phyloP scores from a whole-genome alignment of 768 basidiomycete species.

The Cyclocybe aegerita region DNA sequence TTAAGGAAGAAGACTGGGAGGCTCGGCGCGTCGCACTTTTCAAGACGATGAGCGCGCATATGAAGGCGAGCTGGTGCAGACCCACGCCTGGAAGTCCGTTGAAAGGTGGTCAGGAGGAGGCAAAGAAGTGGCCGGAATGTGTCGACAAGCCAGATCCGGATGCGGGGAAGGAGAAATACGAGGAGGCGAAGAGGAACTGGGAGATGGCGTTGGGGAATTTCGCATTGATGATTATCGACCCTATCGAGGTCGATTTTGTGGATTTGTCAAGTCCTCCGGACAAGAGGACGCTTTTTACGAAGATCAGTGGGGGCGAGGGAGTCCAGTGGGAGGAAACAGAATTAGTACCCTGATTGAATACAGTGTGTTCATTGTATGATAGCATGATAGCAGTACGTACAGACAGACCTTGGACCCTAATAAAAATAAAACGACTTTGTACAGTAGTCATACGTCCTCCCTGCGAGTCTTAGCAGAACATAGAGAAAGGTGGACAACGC shows the following conservation, averaged over 20 bases:
- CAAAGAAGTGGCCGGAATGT: slow-evolving; percentile 58
- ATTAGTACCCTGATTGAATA: slow-evolving; percentile 63
- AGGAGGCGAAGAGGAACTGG: slow-evolving; percentile 45
- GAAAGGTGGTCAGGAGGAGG: slow-evolving; percentile 51
- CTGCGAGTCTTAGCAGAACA: too few relatives aligned
- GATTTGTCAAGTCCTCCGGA: slow-evolving; percentile 61
- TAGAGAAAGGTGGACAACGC: too few relatives aligned
- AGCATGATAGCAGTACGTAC: slow-evolving; percentile 5
- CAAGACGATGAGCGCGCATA: slow-evolving; percentile 51
- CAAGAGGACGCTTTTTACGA: slow-evolving; percentile 53
- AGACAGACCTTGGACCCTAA: background rate
- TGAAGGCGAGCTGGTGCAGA: slow-evolving; percentile 74
- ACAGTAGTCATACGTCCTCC: too few relatives aligned
- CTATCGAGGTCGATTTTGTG: slow-evolving; percentile 64
- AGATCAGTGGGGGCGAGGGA: slow-evolving; percentile 29
- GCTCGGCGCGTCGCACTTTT: slow-evolving; percentile 59
- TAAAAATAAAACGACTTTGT: too few relatives aligned
- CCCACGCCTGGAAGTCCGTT: slow-evolving; percentile 63
- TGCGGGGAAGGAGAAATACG: slow-evolving; percentile 34
- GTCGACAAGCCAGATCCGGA: slow-evolving; percentile 40
- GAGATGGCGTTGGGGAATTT: slow-evolving; percentile 64
- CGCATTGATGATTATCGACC: slow-evolving; percentile 71
- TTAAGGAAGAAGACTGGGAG: slow-evolving; percentile 63
- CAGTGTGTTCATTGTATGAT: background rate
- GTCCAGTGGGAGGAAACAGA: slow-evolving; percentile 55